Base-by-base conservation (phyloP, 129 eudicot genomes). In the Saussurea involucrata region DNA sequence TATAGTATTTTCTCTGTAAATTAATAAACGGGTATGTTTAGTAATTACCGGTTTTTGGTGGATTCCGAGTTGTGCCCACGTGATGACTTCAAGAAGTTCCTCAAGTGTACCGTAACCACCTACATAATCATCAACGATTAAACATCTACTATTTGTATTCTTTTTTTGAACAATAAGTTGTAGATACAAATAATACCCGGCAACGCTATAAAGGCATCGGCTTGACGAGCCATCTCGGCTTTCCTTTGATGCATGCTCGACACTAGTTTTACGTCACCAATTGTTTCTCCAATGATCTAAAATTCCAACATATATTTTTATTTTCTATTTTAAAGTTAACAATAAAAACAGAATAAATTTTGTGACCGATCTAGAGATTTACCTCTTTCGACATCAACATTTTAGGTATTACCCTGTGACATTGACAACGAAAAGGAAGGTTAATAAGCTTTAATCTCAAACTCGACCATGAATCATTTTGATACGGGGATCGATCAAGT, bases 21-120 rank as follows among this genome's bases (percentile, higher is more conserved):
- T 17, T 53, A 53, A 53, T 9, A 17, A 53, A 53, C 21, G 6
- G 61, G 61, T n/a, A 1, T 53, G n/a, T 53, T 53, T n/a, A 53
- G 61, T 22, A 68, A 24, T 77, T 88, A 93, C 98, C 83, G 98
- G 98, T 73, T 93, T 93, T 44, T 88, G 85, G 80, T 93, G 98
- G 33, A 93, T 93, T 71, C 98, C 98, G 17, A 93, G 82, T 80
- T 93, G 98, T 81, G 98, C 96, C 98, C 98, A 93, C n/a, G 98
- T 90, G 42, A 93, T 93, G 73, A 93, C 96, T 84, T 93, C 98
- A 34, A 93, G 84, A 37, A 93, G 88, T 78, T 93, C 98, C 80
- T 93, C 98, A 67, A 93, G 80, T 73, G 98, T 93, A 18, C 98
- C 98, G 71, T 93, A 93, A 22, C 98, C 98, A 61, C 98, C 98